A percentile compares a stretch with the other conserved stretches of the same genome.
These are phyloP conservation scores for Euphorbia schlechtendalii DNA, from an alignment of 441 rosid genomes.

Conservation along the genomic window DNA sequence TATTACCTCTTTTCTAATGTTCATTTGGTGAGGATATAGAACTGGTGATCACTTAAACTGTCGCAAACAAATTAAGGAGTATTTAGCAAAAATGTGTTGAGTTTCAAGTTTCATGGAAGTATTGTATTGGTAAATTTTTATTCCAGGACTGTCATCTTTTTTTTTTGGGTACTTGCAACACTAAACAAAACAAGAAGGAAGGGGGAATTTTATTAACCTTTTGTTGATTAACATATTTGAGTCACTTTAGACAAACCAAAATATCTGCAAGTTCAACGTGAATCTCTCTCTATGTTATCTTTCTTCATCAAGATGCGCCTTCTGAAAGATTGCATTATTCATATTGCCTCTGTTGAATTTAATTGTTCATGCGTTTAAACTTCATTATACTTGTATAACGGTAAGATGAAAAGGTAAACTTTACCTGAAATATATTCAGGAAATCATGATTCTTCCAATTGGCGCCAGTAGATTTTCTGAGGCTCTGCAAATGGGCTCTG, in stretches of 20 bases:
- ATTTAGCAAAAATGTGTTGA: neutral
- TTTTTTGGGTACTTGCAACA: neutral
- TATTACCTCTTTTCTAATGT: neutral
- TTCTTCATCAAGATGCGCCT: neutral
- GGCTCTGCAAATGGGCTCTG: slow-evolving; percentile 93
- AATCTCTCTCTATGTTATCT: neutral
- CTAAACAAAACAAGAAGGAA: neutral
- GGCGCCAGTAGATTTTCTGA: slow-evolving; percentile 93
- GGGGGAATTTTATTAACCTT: neutral
- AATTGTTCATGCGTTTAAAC: neutral
- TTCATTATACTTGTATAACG: neutral
- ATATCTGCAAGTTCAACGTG: neutral
- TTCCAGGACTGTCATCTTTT: neutral
- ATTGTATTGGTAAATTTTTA: neutral
- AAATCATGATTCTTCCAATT: slow-evolving; percentile 82
- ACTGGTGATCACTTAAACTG: neutral
- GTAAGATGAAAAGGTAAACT: neutral
- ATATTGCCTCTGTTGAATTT: neutral
- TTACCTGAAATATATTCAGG: slow-evolving; percentile 38
- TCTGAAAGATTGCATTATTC: neutral
- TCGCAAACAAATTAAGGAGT: neutral
- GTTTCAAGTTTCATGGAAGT: neutral
- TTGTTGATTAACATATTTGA: neutral
- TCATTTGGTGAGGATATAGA: neutral
- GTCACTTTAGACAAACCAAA: neutral